Evolutionary conservation across 352 stramenopile genomes (phyloP).

Genomic region (Peronospora tabacina): DNA sequence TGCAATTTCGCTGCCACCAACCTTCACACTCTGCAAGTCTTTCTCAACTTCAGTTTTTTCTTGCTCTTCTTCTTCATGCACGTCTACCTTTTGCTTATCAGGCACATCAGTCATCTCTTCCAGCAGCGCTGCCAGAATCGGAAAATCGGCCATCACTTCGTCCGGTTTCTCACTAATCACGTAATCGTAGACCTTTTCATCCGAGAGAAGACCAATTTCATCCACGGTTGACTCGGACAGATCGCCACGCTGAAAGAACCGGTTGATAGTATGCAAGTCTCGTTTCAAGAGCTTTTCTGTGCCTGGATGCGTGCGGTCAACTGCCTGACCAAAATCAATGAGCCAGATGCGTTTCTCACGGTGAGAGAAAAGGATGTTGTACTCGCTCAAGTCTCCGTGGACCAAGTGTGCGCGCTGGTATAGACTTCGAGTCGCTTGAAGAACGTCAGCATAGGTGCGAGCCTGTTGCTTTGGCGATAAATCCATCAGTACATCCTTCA

Average conservation of each 20-base stretch:
- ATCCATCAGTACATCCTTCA: conserved; percentile 46
- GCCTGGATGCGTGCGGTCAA: conserved; percentile 73
- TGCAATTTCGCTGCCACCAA: neutral
- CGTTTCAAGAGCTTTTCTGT: conserved; percentile 54
- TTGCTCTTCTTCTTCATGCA: conserved; percentile 4
- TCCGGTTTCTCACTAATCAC: conserved; percentile 26
- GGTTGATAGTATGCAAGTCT: conserved; percentile 66
- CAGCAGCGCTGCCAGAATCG: conserved; percentile 26
- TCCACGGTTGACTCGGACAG: conserved; percentile 29
- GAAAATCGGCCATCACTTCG: conserved; percentile 27
- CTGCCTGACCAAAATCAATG: conserved; percentile 89
- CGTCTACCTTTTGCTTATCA: conserved; percentile 10
- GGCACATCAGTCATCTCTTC: conserved; percentile 29
- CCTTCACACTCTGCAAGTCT: conserved; percentile 3
- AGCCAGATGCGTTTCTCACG: conserved; percentile 66
- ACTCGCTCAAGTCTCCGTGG: conserved; percentile 71
- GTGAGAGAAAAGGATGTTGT: conserved; percentile 83
- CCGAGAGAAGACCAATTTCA: conserved; percentile 34
- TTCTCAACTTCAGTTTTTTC: conserved; percentile 8
- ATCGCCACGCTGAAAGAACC: conserved; percentile 67
- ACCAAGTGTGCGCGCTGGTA: conserved; percentile 53
- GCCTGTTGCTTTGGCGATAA: conserved; percentile 47
- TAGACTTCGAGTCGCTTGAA: conserved; percentile 38
- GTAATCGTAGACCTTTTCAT: conserved; percentile 41
- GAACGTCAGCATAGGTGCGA: conserved; percentile 47